Evolutionary conservation across 345 rosid species (phyloP).

Genomic region (Lagerstroemia speciosa): DNA sequence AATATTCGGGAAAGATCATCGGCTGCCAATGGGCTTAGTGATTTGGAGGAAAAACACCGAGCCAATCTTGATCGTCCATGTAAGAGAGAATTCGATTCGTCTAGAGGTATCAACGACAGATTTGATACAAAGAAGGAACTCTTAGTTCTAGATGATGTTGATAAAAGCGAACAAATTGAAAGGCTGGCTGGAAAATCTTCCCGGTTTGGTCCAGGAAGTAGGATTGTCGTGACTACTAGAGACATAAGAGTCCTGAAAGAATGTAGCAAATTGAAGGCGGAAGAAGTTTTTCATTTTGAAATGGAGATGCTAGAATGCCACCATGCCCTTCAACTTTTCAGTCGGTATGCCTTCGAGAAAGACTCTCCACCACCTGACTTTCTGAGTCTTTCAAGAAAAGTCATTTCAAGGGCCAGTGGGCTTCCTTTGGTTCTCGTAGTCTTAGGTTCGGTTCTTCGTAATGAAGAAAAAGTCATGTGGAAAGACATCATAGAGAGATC

Average conservation of each 20-base stretch:
- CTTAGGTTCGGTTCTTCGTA: slow-evolving; percentile 3
- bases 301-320: background rate
- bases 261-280: background rate
- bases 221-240: background rate
- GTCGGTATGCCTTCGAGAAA: slow-evolving; percentile 1
- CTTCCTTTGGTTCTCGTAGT: slow-evolving; percentile 4
- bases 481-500: background rate
- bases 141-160: slow-evolving; percentile 11
- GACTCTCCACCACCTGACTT: slow-evolving; percentile 1
- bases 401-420: background rate
- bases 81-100: no score
- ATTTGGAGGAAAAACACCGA: background rate
- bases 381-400: background rate
- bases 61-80: background rate
- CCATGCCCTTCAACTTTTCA: background rate
- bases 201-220: slow-evolving; percentile 9
- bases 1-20: background rate
- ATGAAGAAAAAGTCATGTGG: background rate
- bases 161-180: background rate
- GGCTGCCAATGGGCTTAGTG: background rate
- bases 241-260: background rate
- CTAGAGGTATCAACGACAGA: background rate
- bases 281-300: background rate
- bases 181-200: background rate
- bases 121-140: slow-evolving; percentile 16